These are phyloP conservation scores for Leishmania amazonensis DNA, from an alignment of 208 protist species.

Conservation along the genomic window DNA sequence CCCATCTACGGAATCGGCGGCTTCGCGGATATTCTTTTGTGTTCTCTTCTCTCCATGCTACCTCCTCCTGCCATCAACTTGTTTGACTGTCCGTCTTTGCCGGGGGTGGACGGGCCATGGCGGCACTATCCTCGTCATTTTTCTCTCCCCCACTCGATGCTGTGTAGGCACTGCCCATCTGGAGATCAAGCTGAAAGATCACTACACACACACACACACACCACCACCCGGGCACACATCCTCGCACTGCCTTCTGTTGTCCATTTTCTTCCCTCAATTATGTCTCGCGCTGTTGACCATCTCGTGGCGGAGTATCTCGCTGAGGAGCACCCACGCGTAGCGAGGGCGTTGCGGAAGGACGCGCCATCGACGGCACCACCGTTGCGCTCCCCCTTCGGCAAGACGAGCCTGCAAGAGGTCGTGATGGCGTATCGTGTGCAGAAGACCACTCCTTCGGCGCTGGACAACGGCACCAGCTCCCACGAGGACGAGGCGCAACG, in stretches of 20 bases:
- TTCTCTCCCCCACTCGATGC: not conserved
- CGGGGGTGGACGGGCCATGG: not conserved
- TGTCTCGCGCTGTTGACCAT: conserved; percentile 54
- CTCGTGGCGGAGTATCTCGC: conserved; percentile 58
- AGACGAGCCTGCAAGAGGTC: conserved; percentile 22
- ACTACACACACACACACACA: not conserved
- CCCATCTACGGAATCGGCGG: not conserved
- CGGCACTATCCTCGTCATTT: not conserved
- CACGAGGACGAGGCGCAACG: conserved; percentile 43
- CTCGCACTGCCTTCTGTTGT: not conserved
- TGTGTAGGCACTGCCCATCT: not conserved
- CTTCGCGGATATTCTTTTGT: not conserved
- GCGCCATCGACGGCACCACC: conserved; percentile 11
- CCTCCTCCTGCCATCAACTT: not conserved
- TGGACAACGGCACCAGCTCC: conserved; percentile 42
- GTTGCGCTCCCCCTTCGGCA: conserved; percentile 20
- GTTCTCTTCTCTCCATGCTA: not conserved
- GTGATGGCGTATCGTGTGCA: conserved; percentile 20
- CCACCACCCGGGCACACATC: not conserved
- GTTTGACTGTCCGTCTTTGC: not conserved
- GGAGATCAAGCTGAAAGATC: not conserved
- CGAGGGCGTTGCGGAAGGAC: conserved; percentile 41
- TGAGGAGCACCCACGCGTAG: conserved; percentile 38
- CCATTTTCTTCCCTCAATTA: conserved; percentile 9
- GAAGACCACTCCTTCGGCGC: conserved; percentile 28